phyloP scores from a whole-genome alignment of 148 eudicot species.

The Fagopyrum tataricum region DNA sequence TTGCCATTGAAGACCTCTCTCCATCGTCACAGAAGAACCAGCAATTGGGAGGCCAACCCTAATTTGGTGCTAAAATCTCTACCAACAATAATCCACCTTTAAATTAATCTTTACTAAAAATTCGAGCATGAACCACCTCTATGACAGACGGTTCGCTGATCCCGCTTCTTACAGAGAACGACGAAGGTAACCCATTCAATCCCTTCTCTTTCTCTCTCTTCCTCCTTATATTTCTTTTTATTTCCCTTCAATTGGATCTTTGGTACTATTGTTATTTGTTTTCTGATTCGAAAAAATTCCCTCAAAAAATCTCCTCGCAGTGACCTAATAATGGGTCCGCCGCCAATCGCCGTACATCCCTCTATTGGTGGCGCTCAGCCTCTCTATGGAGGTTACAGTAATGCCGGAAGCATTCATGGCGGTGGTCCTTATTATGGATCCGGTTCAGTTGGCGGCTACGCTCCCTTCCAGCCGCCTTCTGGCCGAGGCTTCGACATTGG shows the following conservation, averaged over 20 bases:
- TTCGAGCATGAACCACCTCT: slow-evolving; percentile 31
- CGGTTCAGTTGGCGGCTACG: slow-evolving; percentile 41
- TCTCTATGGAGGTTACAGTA: slow-evolving; percentile 16
- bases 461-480: slow-evolving; percentile 48
- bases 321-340: slow-evolving; percentile 58
- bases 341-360: slow-evolving; percentile 27
- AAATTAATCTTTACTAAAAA: not conserved
- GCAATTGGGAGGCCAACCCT: slow-evolving; percentile 6
- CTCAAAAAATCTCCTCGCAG: slow-evolving; percentile 28
- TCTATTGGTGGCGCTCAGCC: slow-evolving; percentile 40
- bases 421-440: slow-evolving; percentile 21
- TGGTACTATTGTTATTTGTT: not conserved
- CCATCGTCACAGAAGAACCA: not conserved
- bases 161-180: slow-evolving; percentile 74
- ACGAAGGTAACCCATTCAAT: slow-evolving; percentile 50
- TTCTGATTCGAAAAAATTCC: not conserved
- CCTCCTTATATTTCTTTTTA: not conserved
- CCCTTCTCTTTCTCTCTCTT: not conserved
- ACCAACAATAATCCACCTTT: slow-evolving; percentile 3
- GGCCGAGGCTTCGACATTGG: slow-evolving; percentile 56
- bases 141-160: slow-evolving; percentile 65
- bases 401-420: not conserved
- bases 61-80: not conserved
- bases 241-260: not conserved
- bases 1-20: slow-evolving; percentile 2